Evolutionary conservation across 306 rosid species (phyloP).

Genomic region (Heteromeles arbutifolia): DNA sequence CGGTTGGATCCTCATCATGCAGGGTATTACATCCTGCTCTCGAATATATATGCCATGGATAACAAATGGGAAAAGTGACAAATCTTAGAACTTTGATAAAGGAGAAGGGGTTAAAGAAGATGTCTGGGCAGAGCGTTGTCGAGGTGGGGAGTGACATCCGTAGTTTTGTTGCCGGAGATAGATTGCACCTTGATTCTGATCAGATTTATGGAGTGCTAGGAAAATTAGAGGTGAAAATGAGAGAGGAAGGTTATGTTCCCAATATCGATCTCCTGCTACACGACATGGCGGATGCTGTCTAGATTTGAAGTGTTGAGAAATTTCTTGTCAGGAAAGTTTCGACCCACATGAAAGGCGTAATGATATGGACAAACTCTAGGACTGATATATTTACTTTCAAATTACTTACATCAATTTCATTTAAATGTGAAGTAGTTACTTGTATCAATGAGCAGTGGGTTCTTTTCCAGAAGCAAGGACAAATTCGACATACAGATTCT

Average conservation of each 20-base stretch:
- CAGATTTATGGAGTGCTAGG: slow-evolving; percentile 42
- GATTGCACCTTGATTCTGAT: slow-evolving; percentile 35
- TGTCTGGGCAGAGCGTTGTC: slow-evolving; percentile 47
- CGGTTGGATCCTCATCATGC: slow-evolving; percentile 50
- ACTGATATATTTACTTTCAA: no score
- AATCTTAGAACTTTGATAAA: slow-evolving; percentile 46
- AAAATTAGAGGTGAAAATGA: slow-evolving; percentile 44
- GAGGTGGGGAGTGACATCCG: slow-evolving; percentile 39
- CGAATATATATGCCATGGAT: slow-evolving; percentile 61
- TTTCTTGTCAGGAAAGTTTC: no score
- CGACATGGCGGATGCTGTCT: no score
- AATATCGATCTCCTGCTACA: no score
- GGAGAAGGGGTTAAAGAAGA: slow-evolving; percentile 58
- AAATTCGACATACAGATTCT: slow-evolving; percentile 29
- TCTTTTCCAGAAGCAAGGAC: slow-evolving; percentile 23
- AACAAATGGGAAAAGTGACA: slow-evolving; percentile 53
- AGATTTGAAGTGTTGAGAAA: no score
- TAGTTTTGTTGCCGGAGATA: slow-evolving; percentile 51
- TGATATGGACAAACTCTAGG: no score
- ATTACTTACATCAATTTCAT: neutral
- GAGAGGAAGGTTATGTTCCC: slow-evolving; percentile 40
- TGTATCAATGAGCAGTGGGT: neutral
- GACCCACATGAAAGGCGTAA: no score
- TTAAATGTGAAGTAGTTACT: neutral
- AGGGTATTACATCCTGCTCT: slow-evolving; percentile 52